A percentile compares a stretch with the other conserved stretches of the same genome.
Evolutionary conservation across 345 rosid genomes (phyloP).

Genomic region (Moricandia arvensis): DNA sequence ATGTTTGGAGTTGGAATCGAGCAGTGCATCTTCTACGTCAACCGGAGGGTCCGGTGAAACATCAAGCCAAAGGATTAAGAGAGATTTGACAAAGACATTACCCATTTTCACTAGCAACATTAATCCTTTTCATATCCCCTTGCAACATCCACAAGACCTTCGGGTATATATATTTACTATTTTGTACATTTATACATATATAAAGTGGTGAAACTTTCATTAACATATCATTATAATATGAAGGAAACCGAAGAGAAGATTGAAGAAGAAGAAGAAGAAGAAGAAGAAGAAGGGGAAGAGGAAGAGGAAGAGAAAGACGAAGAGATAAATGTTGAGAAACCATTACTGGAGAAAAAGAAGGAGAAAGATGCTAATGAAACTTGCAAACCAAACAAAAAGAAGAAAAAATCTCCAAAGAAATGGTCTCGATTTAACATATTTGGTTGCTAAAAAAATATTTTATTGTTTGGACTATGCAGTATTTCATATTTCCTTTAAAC

Average conservation of each 20-base stretch:
- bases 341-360: not conserved
- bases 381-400: not conserved
- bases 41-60: constrained; percentile 49
- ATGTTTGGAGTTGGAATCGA: constrained; percentile 68
- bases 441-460: not conserved
- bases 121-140: constrained; percentile 33
- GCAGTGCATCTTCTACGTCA: constrained; percentile 48
- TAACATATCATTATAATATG: not conserved
- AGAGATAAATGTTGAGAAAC: not conserved
- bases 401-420: not conserved
- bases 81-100: constrained; percentile 39
- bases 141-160: constrained; percentile 21
- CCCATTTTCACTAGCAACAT: constrained; percentile 40
- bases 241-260: not conserved
- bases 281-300: not conserved
- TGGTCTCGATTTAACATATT: not conserved
- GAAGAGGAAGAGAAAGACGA: not conserved
- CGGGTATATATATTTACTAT: constrained; percentile 14
- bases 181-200: not conserved
- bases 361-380: not conserved
- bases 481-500: not conserved
- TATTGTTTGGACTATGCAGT: not conserved
- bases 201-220: not conserved
- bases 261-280: not conserved
- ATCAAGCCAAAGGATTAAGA: constrained; percentile 51